Conservation (phyloP, 2,329 filamentous ascomycete species). For the Pseudogymnoascus sp. region DNA sequence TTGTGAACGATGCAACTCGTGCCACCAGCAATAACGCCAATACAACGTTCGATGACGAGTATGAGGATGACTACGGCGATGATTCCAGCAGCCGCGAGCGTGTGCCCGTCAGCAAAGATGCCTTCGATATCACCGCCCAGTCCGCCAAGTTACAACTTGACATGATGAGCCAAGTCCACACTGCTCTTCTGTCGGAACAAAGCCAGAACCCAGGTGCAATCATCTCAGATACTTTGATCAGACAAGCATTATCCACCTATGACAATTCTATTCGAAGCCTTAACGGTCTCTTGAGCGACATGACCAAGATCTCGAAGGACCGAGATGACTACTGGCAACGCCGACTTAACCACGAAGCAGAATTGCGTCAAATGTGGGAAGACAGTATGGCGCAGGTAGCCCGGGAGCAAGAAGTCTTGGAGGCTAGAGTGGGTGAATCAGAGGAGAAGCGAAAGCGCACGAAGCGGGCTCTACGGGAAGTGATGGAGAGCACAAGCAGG, state of each 20-base stretch:
- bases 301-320: constrained; percentile 86
- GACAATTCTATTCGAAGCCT: constrained; percentile 84
- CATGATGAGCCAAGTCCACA: constrained; percentile 75
- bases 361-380: constrained; percentile 94
- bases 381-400: constrained; percentile 98
- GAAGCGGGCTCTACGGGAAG: constrained; percentile 81
- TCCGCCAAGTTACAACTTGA: constrained; percentile 90
- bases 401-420: constrained; percentile 83
- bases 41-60: constrained; percentile 43
- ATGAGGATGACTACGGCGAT: constrained; percentile 71
- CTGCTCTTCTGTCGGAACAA: constrained; percentile 68
- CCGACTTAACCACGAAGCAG: constrained; percentile 79
- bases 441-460: constrained; percentile 85
- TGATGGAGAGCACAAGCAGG: constrained; percentile 47
- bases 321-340: constrained; percentile 97
- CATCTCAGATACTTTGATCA: constrained; percentile 68
- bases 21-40: constrained; percentile 20
- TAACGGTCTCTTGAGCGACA: constrained; percentile 73
- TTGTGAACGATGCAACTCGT: constrained; percentile 31
- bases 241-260: constrained; percentile 75
- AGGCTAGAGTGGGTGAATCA: constrained; percentile 78
- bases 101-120: constrained; percentile 73
- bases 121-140: constrained; percentile 93
- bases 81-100: constrained; percentile 71
- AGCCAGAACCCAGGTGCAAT: constrained; percentile 59